Evolutionary conservation across 2,329 filamentous ascomycete genomes (phyloP).

Genomic region (Didymella glomerata): DNA sequence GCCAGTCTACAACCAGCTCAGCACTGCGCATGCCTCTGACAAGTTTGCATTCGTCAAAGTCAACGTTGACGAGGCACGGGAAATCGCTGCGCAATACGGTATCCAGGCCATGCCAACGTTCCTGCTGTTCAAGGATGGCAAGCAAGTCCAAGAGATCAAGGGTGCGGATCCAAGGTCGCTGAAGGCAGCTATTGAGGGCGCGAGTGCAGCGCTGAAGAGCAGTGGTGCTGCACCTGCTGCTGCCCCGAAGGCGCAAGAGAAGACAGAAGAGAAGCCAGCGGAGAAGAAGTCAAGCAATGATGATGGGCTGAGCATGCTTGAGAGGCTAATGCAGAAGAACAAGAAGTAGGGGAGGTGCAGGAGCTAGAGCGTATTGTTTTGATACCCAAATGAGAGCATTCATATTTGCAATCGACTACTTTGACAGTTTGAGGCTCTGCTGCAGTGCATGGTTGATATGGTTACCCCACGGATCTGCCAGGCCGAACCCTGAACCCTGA

Average conservation of each 20-base stretch:
- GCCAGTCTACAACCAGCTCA: constrained; percentile 62
- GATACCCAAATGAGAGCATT: constrained; percentile 11
- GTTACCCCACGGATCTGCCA: constrained; percentile 5
- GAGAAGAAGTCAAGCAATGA: constrained; percentile 47
- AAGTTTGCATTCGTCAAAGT: constrained; percentile 63
- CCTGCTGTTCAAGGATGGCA: constrained; percentile 45
- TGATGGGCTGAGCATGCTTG: constrained; percentile 34
- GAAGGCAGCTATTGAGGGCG: constrained; percentile 38
- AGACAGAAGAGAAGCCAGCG: constrained; percentile 15
- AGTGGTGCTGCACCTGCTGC: constrained; percentile 12
- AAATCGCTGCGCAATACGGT: constrained; percentile 58
- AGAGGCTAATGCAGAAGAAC: constrained; percentile 23
- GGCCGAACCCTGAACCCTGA: constrained; percentile 8
- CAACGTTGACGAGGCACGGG: constrained; percentile 62
- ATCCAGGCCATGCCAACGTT: constrained; percentile 57
- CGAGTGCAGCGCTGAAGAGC: constrained; percentile 16
- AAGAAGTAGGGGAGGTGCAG: constrained; percentile 3
- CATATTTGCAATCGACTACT: neutral
- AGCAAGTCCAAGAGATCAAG: constrained; percentile 41
- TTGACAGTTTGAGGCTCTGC: neutral
- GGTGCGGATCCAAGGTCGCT: constrained; percentile 41
- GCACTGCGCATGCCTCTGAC: constrained; percentile 56
- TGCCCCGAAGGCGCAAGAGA: constrained; percentile 18
- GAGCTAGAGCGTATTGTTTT: constrained; percentile 1
- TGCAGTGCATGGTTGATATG: neutral